phyloP scores from a whole-genome alignment of 352 stramenopile species.

The Pythium angustatum region DNA sequence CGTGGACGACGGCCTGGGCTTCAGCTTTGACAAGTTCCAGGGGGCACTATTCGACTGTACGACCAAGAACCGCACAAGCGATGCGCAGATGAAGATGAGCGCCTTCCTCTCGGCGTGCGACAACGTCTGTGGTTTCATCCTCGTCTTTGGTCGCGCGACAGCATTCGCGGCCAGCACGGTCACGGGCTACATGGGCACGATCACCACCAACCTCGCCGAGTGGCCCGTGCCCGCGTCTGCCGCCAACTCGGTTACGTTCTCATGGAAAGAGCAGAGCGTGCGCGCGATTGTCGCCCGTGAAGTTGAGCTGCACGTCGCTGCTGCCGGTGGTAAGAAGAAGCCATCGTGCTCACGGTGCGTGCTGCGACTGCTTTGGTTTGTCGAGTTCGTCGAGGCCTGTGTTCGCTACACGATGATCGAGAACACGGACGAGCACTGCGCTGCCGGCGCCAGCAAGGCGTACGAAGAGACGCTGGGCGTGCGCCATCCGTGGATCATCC shows the following conservation, averaged over 20 bases:
- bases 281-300: conserved; percentile 61
- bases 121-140: conserved; percentile 69
- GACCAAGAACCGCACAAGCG: conserved; percentile 34
- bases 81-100: conserved; percentile 45
- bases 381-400: conserved; percentile 83
- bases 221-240: conserved; percentile 39
- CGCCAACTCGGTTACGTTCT: conserved; percentile 18
- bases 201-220: conserved; percentile 55
- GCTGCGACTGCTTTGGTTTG: conserved; percentile 76
- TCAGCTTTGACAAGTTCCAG: conserved; percentile 54
- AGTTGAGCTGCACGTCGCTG: conserved; percentile 57
- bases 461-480: conserved; percentile 84
- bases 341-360: conserved; percentile 73
- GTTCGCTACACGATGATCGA: conserved; percentile 69
- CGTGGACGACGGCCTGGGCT: conserved; percentile 31
- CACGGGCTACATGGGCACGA: conserved; percentile 68
- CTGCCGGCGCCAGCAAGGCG: conserved; percentile 62
- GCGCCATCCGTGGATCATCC: conserved; percentile 83
- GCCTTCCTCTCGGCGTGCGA: conserved; percentile 58
- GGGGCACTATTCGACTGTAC: conserved; percentile 37
- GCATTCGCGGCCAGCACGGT: conserved; percentile 81
- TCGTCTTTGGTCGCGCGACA: conserved; percentile 77
- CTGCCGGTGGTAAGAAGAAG: conserved; percentile 81
- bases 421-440: conserved; percentile 65
- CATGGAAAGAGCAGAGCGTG: conserved; percentile 61